Evolutionary conservation across 2,329 filamentous ascomycete genomes (phyloP).

Genomic region (Botrytis paeoniae): DNA sequence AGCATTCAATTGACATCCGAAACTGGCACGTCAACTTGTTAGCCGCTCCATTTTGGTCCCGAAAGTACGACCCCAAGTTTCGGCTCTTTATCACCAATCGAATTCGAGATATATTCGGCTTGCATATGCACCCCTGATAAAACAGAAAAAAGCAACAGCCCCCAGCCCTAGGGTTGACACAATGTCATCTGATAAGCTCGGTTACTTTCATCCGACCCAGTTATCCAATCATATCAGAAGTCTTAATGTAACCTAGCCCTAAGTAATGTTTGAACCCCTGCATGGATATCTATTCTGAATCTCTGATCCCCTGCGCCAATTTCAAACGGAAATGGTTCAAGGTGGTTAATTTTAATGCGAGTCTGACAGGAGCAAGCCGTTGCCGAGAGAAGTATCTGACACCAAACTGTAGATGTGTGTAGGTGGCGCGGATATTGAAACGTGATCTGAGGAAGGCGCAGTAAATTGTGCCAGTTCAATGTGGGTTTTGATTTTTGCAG

Average conservation of each 20-base stretch:
- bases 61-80: slow-evolving; percentile 9
- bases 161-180: not conserved
- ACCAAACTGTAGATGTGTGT: not conserved
- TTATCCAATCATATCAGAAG: not conserved
- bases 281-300: not conserved
- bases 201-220: slow-evolving; percentile 1
- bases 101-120: not conserved
- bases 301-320: slow-evolving; percentile 2
- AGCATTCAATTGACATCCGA: not conserved
- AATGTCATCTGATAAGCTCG: slow-evolving; percentile 10
- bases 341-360: not conserved
- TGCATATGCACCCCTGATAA: not conserved
- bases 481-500: not conserved
- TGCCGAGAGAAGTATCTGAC: not conserved
- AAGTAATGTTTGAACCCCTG: not conserved
- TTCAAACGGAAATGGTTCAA: slow-evolving; percentile 1
- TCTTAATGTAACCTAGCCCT: not conserved
- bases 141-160: not conserved
- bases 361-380: not conserved
- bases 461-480: not conserved
- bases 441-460: slow-evolving; percentile 8
- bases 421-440: slow-evolving; percentile 6
- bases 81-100: not conserved
- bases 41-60: slow-evolving; percentile 1
- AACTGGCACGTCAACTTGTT: not conserved